Percentiles rank a stretch among this genome's conserved stretches.
phyloP scores from a whole-genome alignment of 805 yeast species.

The Barnettozyma siamensis region DNA sequence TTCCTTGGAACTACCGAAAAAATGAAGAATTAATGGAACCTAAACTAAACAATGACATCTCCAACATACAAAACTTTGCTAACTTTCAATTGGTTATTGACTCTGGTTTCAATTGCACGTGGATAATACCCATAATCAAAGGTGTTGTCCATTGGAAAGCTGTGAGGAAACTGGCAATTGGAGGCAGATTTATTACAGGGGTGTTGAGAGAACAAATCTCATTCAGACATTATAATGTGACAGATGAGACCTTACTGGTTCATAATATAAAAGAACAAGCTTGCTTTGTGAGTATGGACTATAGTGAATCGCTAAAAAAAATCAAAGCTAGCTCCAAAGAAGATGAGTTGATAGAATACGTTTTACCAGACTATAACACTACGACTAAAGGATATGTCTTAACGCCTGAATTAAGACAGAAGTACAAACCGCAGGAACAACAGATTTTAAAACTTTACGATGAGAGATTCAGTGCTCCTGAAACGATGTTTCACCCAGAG shows the following conservation, averaged over 20 bases:
- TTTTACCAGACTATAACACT: slow-evolving; percentile 82
- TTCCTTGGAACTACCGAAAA: slow-evolving; percentile 50
- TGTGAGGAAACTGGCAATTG: slow-evolving; percentile 72
- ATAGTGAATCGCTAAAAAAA: slow-evolving; percentile 38
- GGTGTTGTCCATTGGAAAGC: slow-evolving; percentile 76
- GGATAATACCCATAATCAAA: slow-evolving; percentile 78
- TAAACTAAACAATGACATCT: slow-evolving; percentile 14
- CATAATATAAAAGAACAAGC: slow-evolving; percentile 81
- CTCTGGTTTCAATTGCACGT: slow-evolving; percentile 82
- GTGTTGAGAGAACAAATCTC: slow-evolving; percentile 78
- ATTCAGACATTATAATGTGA: slow-evolving; percentile 86
- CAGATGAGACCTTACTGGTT: slow-evolving; percentile 82
- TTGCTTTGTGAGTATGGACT: slow-evolving; percentile 62
- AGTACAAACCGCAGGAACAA: slow-evolving; percentile 38
- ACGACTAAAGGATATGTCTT: slow-evolving; percentile 69
- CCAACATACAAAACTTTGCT: slow-evolving; percentile 24
- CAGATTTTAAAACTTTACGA: slow-evolving; percentile 69
- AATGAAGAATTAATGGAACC: slow-evolving; percentile 26
- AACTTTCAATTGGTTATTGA: slow-evolving; percentile 82
- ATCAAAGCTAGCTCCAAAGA: slow-evolving; percentile 27
- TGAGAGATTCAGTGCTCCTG: slow-evolving; percentile 87
- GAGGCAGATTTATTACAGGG: slow-evolving; percentile 82
- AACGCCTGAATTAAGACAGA: slow-evolving; percentile 26
- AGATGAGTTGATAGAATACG: slow-evolving; percentile 53
- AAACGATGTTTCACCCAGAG: slow-evolving; percentile 79